Percentiles rank a stretch among this genome's conserved stretches.
These are phyloP conservation scores for Immersiella caudata DNA, from an alignment of 495 filamentous ascomycete genomes.

Conservation along the genomic window DNA sequence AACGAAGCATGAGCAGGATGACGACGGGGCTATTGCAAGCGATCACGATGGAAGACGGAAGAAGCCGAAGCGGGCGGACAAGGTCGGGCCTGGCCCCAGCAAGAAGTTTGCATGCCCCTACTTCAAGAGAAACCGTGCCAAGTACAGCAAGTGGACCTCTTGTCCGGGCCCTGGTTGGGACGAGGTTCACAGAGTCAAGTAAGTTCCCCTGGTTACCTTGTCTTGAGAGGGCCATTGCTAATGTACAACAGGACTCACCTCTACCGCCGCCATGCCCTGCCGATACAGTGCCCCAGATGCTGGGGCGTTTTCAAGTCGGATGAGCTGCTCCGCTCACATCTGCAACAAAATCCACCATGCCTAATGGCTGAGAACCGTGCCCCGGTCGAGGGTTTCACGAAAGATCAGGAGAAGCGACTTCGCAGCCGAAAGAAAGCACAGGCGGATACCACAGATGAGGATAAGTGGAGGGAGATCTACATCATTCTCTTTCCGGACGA, in stretches of 20 bases:
- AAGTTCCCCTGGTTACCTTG: slow-evolving; percentile 12
- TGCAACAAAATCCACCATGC: slow-evolving; percentile 37
- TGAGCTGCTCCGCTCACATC: slow-evolving; percentile 23
- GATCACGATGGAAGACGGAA: slow-evolving; percentile 33
- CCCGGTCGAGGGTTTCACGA: slow-evolving; percentile 33
- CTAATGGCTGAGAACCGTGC: slow-evolving; percentile 19
- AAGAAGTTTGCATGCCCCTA: slow-evolving; percentile 40
- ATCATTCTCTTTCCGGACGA: slow-evolving; percentile 47
- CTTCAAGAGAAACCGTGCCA: slow-evolving; percentile 37
- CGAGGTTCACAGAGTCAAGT: slow-evolving; percentile 43
- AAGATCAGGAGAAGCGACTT: slow-evolving; percentile 39
- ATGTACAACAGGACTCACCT: slow-evolving; percentile 32
- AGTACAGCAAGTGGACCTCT: slow-evolving; percentile 38
- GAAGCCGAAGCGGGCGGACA: slow-evolving; percentile 14
- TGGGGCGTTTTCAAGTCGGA: slow-evolving; percentile 33
- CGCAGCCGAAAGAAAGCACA: slow-evolving; percentile 44
- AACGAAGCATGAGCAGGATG: slow-evolving; percentile 17
- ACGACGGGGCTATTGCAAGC: slow-evolving; percentile 15
- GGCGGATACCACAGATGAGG: slow-evolving; percentile 45
- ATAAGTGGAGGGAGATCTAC: slow-evolving; percentile 51
- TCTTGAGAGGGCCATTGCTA: slow-evolving; percentile 1
- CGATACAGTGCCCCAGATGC: slow-evolving; percentile 37
- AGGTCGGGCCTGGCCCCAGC: neutral
- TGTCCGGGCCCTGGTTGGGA: slow-evolving; percentile 40
- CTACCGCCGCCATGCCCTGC: slow-evolving; percentile 34